These are phyloP conservation scores for Solanum medicagineum DNA, from an alignment of 257 asterid genomes.

Conservation along the genomic window DNA sequence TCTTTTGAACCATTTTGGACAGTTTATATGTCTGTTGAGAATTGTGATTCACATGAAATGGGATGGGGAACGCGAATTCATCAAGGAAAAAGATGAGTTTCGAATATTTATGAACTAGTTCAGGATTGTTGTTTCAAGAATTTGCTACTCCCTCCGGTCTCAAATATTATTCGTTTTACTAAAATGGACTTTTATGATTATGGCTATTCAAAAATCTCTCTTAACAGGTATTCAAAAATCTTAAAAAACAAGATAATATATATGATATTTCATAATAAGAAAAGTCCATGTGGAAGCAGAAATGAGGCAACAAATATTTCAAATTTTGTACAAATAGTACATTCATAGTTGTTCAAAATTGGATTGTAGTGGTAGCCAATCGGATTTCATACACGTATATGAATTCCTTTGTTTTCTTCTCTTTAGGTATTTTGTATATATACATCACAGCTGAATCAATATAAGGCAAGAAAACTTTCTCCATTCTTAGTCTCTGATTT, in stretches of 20 bases:
- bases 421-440: too few relatives aligned
- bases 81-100: neutral
- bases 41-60: neutral
- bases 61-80: neutral
- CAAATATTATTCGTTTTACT: too few relatives aligned
- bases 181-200: too few relatives aligned
- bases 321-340: too few relatives aligned
- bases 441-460: too few relatives aligned
- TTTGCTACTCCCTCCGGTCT: neutral
- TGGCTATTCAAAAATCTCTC: neutral
- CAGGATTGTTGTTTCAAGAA: neutral
- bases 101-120: neutral
- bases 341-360: too few relatives aligned
- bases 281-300: neutral
- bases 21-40: neutral
- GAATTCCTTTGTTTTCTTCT: too few relatives aligned
- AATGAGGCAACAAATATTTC: too few relatives aligned
- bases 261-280: slow-evolving; percentile 17
- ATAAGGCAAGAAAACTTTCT: too few relatives aligned
- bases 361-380: too few relatives aligned
- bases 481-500: too few relatives aligned
- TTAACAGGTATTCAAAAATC: neutral
- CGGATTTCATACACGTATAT: too few relatives aligned
- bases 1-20: neutral
- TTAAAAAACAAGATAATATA: neutral